Percentiles rank a stretch among this genome's conserved stretches.
Conservation (phyloP, 2,329 filamentous ascomycete genomes). For the Beauveria scarabaeidicola region DNA sequence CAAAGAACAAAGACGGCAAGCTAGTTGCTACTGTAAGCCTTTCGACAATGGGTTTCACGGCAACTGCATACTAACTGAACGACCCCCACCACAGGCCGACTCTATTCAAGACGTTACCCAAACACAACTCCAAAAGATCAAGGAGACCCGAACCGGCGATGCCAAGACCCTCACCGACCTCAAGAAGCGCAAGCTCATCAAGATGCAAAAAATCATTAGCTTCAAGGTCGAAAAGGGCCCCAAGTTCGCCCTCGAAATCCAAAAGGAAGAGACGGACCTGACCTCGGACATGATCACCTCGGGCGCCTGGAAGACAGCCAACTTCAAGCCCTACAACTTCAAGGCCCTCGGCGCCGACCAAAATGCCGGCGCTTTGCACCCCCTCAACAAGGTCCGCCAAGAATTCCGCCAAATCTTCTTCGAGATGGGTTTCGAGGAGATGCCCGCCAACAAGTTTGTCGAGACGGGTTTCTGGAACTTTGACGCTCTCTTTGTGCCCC, state of each 20-base stretch:
- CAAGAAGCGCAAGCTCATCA: constrained; percentile 86
- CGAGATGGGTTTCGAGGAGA: constrained; percentile 97
- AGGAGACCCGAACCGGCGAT: constrained; percentile 63
- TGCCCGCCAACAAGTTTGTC: constrained; percentile 89
- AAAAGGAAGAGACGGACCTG: constrained; percentile 90
- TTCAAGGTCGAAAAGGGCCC: constrained; percentile 79
- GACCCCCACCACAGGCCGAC: constrained; percentile 39
- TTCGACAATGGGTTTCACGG: too few relatives aligned
- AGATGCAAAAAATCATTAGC: constrained; percentile 71
- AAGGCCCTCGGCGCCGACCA: constrained; percentile 59
- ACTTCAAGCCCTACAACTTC: constrained; percentile 78
- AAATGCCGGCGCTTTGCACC: constrained; percentile 53
- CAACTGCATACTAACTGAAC: background rate
- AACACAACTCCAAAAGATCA: constrained; percentile 65
- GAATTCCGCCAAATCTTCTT: constrained; percentile 99
- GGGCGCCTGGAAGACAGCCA: constrained; percentile 85
- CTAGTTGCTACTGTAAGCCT: constrained; percentile 42
- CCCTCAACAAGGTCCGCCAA: constrained; percentile 86
- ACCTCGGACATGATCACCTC: constrained; percentile 85
- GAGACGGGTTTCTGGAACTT: constrained; percentile 99
- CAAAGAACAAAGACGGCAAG: constrained; percentile 50
- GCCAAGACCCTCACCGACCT: constrained; percentile 70
- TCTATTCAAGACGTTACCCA: constrained; percentile 73
- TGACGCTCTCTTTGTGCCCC: constrained; percentile 90
- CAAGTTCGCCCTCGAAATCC: constrained; percentile 82